Percentiles rank a stretch among this genome's conserved stretches.
These are phyloP conservation scores for Malassezia dermatis DNA, from an alignment of 1,284 basidiomycete genomes.

Conservation along the genomic window DNA sequence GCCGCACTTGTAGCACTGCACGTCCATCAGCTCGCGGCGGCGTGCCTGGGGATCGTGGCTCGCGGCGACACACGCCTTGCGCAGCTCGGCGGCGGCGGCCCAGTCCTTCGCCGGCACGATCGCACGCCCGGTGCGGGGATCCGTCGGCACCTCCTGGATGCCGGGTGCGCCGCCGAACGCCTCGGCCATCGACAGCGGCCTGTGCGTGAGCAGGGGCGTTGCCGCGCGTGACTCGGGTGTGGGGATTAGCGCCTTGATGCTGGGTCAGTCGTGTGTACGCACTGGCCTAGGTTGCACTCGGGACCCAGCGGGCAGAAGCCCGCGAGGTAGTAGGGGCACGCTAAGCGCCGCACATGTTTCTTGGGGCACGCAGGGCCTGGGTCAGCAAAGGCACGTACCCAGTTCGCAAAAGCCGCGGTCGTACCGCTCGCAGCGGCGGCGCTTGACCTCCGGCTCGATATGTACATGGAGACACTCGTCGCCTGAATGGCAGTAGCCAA, in stretches of 20 bases:
- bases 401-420: conserved; percentile 75
- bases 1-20: conserved; percentile 45
- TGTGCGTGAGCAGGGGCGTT: conserved; percentile 40
- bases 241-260: conserved; percentile 39
- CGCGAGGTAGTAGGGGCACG: conserved; percentile 80
- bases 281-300: conserved; percentile 76
- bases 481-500: conserved; percentile 92
- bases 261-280: conserved; percentile 15
- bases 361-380: conserved; percentile 72
- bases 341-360: conserved; percentile 80
- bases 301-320: conserved; percentile 92
- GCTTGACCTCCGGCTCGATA: conserved; percentile 76
- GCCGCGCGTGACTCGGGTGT: conserved; percentile 35
- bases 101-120: conserved; percentile 4
- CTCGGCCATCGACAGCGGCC: conserved; percentile 37
- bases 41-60: conserved; percentile 13
- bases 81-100: conserved; percentile 5
- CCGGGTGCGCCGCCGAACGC: conserved; percentile 28
- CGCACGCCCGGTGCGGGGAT: conserved; percentile 13
- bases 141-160: conserved; percentile 15
- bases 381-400: conserved; percentile 18
- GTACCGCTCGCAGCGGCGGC: conserved; percentile 79
- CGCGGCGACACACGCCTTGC: conserved; percentile 15
- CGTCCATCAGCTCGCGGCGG: conserved; percentile 29
- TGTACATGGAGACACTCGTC: conserved; percentile 98